These are phyloP conservation scores for Ulota crispa DNA, from an alignment of 225 moss, liverwort and hornwort species.

Conservation along the genomic window DNA sequence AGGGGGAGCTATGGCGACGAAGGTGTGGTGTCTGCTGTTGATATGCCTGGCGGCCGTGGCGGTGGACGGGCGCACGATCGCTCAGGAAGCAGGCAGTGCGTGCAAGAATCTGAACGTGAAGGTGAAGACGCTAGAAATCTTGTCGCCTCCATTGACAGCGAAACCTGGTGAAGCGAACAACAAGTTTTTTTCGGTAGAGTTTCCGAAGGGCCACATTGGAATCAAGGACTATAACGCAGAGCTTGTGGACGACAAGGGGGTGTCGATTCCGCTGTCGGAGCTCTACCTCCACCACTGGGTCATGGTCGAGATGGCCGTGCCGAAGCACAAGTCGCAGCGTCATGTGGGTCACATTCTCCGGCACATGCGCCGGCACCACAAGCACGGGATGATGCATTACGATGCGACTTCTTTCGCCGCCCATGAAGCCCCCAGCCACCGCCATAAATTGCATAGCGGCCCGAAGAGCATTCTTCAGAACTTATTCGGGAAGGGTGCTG, in stretches of 20 bases:
- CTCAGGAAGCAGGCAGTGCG: constrained; percentile 14
- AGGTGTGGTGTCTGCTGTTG: too few species aligned
- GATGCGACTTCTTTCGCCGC: background rate
- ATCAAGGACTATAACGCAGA: constrained; percentile 29
- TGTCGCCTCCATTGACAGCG: constrained; percentile 38
- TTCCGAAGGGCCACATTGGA: constrained; percentile 42
- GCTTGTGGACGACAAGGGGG: constrained; percentile 28
- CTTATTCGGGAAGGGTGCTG: constrained; percentile 36
- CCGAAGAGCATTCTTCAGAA: background rate
- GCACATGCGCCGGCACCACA: constrained; percentile 20
- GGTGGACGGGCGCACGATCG: constrained; percentile 28
- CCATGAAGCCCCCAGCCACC: constrained; percentile 8
- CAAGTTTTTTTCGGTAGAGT: constrained; percentile 21
- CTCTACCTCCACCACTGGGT: constrained; percentile 48
- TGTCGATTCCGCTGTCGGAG: constrained; percentile 29
- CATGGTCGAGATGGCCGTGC: constrained; percentile 25
- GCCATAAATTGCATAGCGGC: background rate
- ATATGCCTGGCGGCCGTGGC: constrained; percentile 16
- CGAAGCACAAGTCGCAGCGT: constrained; percentile 22
- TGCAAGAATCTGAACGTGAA: constrained; percentile 18
- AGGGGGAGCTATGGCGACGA: too few species aligned
- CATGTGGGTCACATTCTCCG: constrained; percentile 28
- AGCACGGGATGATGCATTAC: constrained; percentile 19
- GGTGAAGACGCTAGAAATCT: constrained; percentile 13
- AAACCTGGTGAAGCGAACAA: constrained; percentile 48